Conservation (phyloP, 768 basidiomycete species). For the Ramaria rubella region DNA sequence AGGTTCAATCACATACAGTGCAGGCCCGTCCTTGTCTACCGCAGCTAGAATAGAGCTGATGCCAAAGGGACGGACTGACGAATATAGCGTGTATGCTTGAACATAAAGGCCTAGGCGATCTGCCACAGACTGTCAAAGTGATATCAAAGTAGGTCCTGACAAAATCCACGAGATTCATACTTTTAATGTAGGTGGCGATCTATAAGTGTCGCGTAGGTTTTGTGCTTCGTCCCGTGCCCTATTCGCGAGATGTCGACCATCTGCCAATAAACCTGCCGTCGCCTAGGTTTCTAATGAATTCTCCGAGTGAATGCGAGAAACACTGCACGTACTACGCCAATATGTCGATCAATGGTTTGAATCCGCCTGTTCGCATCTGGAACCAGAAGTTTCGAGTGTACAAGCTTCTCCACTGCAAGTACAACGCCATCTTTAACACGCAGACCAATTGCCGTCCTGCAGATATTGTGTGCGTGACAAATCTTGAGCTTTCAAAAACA, state of each 20-base stretch:
- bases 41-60: slow-evolving; percentile 88
- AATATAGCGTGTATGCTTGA: slow-evolving; percentile 95
- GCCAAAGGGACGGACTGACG: slow-evolving; percentile 95
- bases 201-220: slow-evolving; percentile 66
- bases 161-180: slow-evolving; percentile 32
- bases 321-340: slow-evolving; percentile 67
- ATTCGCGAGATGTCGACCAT: slow-evolving; percentile 82
- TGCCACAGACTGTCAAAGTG: slow-evolving; percentile 44
- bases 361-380: slow-evolving; percentile 91
- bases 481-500: slow-evolving; percentile 1
- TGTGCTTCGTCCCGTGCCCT: slow-evolving; percentile 80
- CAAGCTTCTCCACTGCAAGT: slow-evolving; percentile 94
- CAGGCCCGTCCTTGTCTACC: slow-evolving; percentile 82
- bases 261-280: slow-evolving; percentile 88
- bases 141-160: slow-evolving; percentile 19
- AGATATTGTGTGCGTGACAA: slow-evolving; percentile 1
- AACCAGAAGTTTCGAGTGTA: slow-evolving; percentile 92
- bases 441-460: slow-evolving; percentile 91
- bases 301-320: background rate
- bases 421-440: slow-evolving; percentile 92
- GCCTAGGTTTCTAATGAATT: slow-evolving; percentile 45
- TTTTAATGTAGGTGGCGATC: slow-evolving; percentile 71
- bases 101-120: slow-evolving; percentile 85
- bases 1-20: slow-evolving; percentile 87
- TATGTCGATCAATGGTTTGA: slow-evolving; percentile 87